Evolutionary conservation across 164 flowering plant genomes (phyloP).

Genomic region (Nymphaea colorata): DNA sequence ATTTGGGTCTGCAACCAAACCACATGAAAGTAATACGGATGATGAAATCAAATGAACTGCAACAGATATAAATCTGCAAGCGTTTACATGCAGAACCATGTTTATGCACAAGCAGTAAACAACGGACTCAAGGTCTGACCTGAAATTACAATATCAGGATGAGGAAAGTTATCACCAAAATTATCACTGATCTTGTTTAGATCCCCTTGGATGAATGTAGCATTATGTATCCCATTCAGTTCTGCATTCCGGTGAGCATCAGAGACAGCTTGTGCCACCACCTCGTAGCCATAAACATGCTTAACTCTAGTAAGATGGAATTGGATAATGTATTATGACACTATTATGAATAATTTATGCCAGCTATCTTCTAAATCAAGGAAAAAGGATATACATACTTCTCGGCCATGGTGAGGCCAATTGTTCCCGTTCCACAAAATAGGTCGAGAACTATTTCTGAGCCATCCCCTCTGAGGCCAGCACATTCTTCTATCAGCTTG

Average conservation of each 20-base stretch:
- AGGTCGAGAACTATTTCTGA: slow-evolving; percentile 90
- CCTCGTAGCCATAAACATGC: slow-evolving; percentile 93
- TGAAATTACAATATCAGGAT: slow-evolving; percentile 84
- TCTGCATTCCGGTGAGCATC: slow-evolving; percentile 82
- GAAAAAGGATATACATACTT: slow-evolving; percentile 26
- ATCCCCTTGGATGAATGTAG: slow-evolving; percentile 93
- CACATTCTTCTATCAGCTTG: slow-evolving; percentile 77
- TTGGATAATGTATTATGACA: neutral
- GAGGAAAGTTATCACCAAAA: slow-evolving; percentile 72
- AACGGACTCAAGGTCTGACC: slow-evolving; percentile 24
- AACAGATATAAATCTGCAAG: neutral
- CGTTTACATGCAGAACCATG: neutral
- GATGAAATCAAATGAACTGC: neutral
- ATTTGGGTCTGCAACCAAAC: slow-evolving; percentile 70
- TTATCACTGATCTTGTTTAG: slow-evolving; percentile 73
- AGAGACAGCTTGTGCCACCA: slow-evolving; percentile 76
- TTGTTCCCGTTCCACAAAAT: slow-evolving; percentile 98
- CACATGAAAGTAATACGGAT: neutral
- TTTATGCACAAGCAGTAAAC: neutral
- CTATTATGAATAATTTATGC: neutral
- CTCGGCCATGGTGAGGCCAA: slow-evolving; percentile 88
- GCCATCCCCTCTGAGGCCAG: slow-evolving; percentile 83
- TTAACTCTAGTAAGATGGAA: slow-evolving; percentile 38
- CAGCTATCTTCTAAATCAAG: neutral
- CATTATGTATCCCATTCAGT: slow-evolving; percentile 66